Evolutionary conservation across 2,329 filamentous ascomycete species (phyloP).

Genomic region (Fulvia fulva): DNA sequence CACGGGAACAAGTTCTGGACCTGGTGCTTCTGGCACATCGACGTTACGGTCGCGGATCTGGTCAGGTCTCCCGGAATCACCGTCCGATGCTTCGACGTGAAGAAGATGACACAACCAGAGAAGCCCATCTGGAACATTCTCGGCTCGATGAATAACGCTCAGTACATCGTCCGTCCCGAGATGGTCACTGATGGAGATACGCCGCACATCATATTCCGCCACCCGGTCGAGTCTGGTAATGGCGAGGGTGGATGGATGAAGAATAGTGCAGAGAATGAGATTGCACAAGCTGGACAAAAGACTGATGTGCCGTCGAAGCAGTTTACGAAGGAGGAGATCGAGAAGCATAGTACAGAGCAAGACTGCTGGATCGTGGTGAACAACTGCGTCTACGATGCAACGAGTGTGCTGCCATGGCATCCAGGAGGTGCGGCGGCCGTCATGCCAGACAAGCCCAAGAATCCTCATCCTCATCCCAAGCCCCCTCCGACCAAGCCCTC

Average conservation of each 20-base stretch:
- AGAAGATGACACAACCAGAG: constrained; percentile 50
- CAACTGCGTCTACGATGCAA: constrained; percentile 50
- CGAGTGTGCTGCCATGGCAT: constrained; percentile 48
- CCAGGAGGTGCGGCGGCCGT: constrained; percentile 49
- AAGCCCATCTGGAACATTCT: constrained; percentile 47
- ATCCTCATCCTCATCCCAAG: constrained; percentile 35
- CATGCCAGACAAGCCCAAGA: constrained; percentile 42
- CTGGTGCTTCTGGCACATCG: constrained; percentile 52
- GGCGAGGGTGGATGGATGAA: constrained; percentile 52
- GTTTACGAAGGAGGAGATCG: constrained; percentile 52
- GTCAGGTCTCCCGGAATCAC: constrained; percentile 41
- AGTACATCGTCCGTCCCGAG: constrained; percentile 45
- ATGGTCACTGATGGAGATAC: constrained; percentile 33
- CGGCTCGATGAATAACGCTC: constrained; percentile 55
- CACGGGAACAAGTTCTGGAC: constrained; percentile 54
- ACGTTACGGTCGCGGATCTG: constrained; percentile 45
- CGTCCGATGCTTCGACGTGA: constrained; percentile 48
- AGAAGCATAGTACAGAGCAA: constrained; percentile 47
- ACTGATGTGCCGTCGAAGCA: constrained; percentile 46
- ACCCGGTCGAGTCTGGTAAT: constrained; percentile 45
- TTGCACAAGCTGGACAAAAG: constrained; percentile 44
- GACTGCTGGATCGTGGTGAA: constrained; percentile 55
- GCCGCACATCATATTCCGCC: constrained; percentile 41
- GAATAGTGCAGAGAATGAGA: constrained; percentile 43
- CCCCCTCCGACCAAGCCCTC: constrained; percentile 34